Evolutionary conservation across 495 filamentous ascomycete genomes (phyloP).

Genomic region (Evernia prunastri): DNA sequence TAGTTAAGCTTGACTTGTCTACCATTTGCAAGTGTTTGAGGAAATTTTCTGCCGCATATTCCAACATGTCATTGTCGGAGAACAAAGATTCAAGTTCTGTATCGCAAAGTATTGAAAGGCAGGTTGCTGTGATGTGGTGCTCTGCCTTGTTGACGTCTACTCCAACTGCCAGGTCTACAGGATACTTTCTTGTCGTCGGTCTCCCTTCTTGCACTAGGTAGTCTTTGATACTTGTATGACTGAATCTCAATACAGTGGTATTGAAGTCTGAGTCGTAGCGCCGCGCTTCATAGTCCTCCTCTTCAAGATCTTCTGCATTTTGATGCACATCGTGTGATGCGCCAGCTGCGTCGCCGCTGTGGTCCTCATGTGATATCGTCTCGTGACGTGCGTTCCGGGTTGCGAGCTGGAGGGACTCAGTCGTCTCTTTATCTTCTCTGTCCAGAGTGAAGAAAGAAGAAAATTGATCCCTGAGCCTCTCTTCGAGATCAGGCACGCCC

Average conservation of each 20-base stretch:
- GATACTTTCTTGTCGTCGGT: constrained; percentile 20
- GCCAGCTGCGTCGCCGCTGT: not conserved
- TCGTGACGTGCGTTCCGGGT: not conserved
- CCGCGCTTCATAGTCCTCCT: constrained; percentile 24
- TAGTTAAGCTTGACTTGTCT: not conserved
- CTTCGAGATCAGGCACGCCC: constrained; percentile 32
- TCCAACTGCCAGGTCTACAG: constrained; percentile 20
- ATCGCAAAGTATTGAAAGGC: constrained; percentile 2
- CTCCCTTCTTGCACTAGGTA: constrained; percentile 31
- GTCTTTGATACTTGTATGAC: constrained; percentile 33
- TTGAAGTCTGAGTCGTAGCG: constrained; percentile 29
- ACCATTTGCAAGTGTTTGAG: not conserved
- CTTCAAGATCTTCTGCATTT: not conserved
- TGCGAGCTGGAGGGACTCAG: constrained; percentile 27
- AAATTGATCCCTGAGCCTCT: constrained; percentile 31
- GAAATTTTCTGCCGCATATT: constrained; percentile 2
- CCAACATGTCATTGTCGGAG: not conserved
- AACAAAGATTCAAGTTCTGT: not conserved
- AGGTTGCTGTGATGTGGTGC: constrained; percentile 5
- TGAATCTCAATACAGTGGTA: constrained; percentile 33
- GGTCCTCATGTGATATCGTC: not conserved
- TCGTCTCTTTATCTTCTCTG: constrained; percentile 33
- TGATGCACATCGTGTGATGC: not conserved
- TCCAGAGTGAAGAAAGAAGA: constrained; percentile 35
- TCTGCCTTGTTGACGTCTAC: constrained; percentile 22